These are phyloP conservation scores for Solanum tacnaense DNA, from an alignment of 257 asterid genomes.

Conservation along the genomic window DNA sequence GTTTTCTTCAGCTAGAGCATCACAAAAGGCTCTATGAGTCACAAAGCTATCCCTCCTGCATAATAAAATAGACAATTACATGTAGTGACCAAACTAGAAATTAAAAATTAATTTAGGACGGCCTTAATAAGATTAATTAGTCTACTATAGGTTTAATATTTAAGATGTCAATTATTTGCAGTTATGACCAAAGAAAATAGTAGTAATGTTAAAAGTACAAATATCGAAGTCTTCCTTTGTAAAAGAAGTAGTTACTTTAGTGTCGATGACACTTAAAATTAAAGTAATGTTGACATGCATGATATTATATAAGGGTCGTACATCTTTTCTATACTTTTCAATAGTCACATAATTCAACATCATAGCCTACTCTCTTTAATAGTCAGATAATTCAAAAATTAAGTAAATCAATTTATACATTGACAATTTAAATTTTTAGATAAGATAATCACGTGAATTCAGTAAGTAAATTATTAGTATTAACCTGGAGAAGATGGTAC, in stretches of 20 bases:
- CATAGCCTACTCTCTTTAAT: too few species aligned
- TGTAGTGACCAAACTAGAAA: background rate
- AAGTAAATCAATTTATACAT: too few species aligned
- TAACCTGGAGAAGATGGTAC: conserved; percentile 8
- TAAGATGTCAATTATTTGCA: background rate
- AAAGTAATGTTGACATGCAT: too few species aligned
- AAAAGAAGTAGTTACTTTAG: background rate
- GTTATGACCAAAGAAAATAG: background rate
- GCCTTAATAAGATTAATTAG: background rate
- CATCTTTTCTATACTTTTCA: too few species aligned
- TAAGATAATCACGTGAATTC: too few species aligned
- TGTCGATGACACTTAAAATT: background rate
- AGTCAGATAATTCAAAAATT: too few species aligned
- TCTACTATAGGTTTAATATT: background rate
- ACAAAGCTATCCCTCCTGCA: conserved; percentile 8
- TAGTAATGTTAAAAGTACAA: background rate
- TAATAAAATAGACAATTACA: background rate
- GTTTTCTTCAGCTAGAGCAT: conserved; percentile 4
- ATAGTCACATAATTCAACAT: too few species aligned
- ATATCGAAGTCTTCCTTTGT: too few species aligned
- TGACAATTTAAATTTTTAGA: too few species aligned
- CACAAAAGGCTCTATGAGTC: conserved; percentile 9
- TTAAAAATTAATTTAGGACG: background rate
- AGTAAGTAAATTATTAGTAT: background rate
- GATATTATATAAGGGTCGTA: too few species aligned